phyloP scores from a whole-genome alignment of 2,329 filamentous ascomycete species.

The Dryadomyces quercivorus region DNA sequence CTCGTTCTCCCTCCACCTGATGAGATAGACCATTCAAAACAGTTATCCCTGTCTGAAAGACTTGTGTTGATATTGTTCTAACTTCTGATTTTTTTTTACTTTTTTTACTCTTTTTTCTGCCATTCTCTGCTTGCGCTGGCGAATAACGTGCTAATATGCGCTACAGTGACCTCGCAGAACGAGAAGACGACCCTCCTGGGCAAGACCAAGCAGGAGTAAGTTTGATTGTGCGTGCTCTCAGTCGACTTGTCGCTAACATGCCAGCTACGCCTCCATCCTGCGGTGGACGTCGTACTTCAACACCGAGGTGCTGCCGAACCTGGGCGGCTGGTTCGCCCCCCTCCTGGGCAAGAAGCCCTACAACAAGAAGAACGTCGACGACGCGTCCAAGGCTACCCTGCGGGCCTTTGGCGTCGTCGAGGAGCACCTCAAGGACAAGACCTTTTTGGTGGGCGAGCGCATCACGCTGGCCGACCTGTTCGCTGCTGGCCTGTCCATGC shows the following conservation, averaged over 20 bases:
- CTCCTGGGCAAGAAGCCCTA: slow-evolving; percentile 72
- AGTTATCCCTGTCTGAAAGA: slow-evolving; percentile 99
- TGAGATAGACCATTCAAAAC: slow-evolving; percentile 65
- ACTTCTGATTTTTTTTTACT: slow-evolving; percentile 58
- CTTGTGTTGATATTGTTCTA: slow-evolving; percentile 76
- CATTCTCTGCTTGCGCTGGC: neutral
- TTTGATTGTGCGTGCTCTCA: slow-evolving; percentile 13
- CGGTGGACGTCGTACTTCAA: slow-evolving; percentile 98
- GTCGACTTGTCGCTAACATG: neutral
- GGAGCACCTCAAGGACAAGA: slow-evolving; percentile 81
- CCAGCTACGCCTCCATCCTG: slow-evolving; percentile 83
- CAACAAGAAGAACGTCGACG: slow-evolving; percentile 97
- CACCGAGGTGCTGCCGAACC: slow-evolving; percentile 61
- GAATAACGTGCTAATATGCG: slow-evolving; percentile 12
- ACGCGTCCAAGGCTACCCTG: slow-evolving; percentile 54
- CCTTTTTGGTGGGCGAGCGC: slow-evolving; percentile 95
- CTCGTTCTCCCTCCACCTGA: slow-evolving; percentile 31
- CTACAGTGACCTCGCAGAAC: slow-evolving; percentile 90
- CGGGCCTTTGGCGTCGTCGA: slow-evolving; percentile 65
- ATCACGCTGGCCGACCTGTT: slow-evolving; percentile 95
- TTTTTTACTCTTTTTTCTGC: slow-evolving; percentile 13
- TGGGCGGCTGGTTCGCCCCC: slow-evolving; percentile 77
- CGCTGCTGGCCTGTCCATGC: slow-evolving; percentile 62
- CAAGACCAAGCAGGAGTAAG: slow-evolving; percentile 98
- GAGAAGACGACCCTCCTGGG: slow-evolving; percentile 99